Evolutionary conservation across 192 early-diverging fungal species (phyloP).

Genomic region (Coemansia sp.): DNA sequence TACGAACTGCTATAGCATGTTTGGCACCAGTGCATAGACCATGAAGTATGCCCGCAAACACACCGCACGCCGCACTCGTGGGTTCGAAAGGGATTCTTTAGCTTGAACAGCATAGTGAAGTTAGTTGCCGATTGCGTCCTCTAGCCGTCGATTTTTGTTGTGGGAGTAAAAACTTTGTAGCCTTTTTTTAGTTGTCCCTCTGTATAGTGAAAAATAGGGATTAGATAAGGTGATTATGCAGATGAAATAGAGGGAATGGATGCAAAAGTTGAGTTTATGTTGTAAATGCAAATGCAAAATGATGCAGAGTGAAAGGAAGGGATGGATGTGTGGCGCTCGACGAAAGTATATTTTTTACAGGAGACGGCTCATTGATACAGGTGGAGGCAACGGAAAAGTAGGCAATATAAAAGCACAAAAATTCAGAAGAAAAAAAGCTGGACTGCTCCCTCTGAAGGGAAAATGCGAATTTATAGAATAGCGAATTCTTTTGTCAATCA

Average conservation of each 20-base stretch:
- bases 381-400: neutral
- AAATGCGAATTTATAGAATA: conserved; percentile 1
- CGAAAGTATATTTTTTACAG: conserved; percentile 3
- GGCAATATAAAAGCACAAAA: conserved; percentile 1
- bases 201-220: no score
- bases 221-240: neutral
- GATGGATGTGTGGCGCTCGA: neutral
- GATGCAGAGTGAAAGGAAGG: neutral
- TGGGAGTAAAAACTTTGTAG: no score
- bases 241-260: no score
- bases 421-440: neutral
- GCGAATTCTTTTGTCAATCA: neutral
- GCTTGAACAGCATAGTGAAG: conserved; percentile 24
- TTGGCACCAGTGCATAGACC: conserved; percentile 47
- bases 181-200: no score
- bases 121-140: neutral
- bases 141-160: no score
- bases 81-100: conserved; percentile 17
- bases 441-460: no score
- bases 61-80: conserved; percentile 46
- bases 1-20: conserved; percentile 38
- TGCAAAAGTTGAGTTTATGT: neutral
- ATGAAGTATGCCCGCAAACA: conserved; percentile 36
- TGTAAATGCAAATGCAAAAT: conserved; percentile 4
- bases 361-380: conserved; percentile 4